Evolutionary conservation across 495 filamentous ascomycete species (phyloP).

Genomic region (Penicillium ochrochloron): DNA sequence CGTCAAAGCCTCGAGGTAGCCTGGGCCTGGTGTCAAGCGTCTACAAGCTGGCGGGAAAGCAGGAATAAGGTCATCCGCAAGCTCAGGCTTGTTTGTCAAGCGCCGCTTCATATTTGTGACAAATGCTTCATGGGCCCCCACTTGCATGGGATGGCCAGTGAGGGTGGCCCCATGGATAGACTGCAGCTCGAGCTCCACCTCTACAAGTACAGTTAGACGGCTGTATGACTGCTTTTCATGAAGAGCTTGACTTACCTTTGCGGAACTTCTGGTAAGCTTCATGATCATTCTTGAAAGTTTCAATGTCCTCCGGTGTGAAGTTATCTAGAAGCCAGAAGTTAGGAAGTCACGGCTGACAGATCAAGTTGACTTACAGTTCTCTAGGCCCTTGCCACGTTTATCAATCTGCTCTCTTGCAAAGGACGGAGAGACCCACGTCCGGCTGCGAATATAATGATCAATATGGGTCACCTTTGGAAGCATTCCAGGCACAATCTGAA

Average conservation of each 20-base stretch:
- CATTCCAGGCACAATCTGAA: constrained; percentile 66
- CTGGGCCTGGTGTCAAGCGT: constrained; percentile 55
- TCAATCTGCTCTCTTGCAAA: constrained; percentile 42
- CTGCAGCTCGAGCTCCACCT: constrained; percentile 54
- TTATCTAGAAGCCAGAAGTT: constrained; percentile 24
- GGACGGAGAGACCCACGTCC: constrained; percentile 51
- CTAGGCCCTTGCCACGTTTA: constrained; percentile 30
- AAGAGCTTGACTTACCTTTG: constrained; percentile 35
- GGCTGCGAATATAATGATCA: constrained; percentile 47
- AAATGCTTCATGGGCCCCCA: constrained; percentile 40
- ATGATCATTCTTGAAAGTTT: constrained; percentile 49
- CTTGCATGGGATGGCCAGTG: constrained; percentile 42
- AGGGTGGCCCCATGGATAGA: constrained; percentile 47
- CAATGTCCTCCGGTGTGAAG: constrained; percentile 51
- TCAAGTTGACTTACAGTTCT: constrained; percentile 39
- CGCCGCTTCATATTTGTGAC: constrained; percentile 48
- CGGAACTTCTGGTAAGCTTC: constrained; percentile 45
- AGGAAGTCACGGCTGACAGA: not conserved
- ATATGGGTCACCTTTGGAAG: constrained; percentile 55
- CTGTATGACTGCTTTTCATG: not conserved
- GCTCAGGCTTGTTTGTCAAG: constrained; percentile 41
- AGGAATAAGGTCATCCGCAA: constrained; percentile 41
- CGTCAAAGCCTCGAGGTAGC: constrained; percentile 54
- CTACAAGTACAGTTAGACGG: constrained; percentile 22
- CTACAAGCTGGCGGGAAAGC: constrained; percentile 55